Evolutionary conservation across 805 yeast genomes (phyloP).

Genomic region (Kuraishia molischiana): DNA sequence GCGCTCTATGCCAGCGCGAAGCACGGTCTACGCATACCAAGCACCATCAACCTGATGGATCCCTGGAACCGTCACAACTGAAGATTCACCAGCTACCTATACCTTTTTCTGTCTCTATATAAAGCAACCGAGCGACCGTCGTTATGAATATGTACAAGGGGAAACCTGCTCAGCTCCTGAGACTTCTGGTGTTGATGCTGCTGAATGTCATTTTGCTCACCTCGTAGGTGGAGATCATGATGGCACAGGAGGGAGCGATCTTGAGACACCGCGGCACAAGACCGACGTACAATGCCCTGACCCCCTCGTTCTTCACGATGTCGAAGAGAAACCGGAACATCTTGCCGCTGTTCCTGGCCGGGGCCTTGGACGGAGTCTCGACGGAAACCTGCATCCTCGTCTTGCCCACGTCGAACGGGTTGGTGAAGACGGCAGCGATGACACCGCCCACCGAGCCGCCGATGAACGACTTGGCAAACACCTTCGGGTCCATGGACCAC

Average conservation of each 20-base stretch:
- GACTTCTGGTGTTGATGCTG: not conserved
- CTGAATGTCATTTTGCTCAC: conserved; percentile 58
- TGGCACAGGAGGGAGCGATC: conserved; percentile 96
- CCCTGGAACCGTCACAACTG: not conserved
- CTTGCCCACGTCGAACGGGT: conserved; percentile 96
- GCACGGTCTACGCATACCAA: not conserved
- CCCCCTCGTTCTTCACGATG: conserved; percentile 67
- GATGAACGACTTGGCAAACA: conserved; percentile 56
- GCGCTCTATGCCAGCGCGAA: not conserved
- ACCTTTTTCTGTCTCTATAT: no score
- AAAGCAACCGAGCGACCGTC: no score
- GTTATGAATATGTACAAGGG: no score
- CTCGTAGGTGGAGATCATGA: conserved; percentile 95
- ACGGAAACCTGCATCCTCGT: conserved; percentile 74
- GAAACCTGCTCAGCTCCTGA: not conserved
- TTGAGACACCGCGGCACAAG: conserved; percentile 78
- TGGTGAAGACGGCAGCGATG: conserved; percentile 77
- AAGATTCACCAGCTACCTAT: not conserved
- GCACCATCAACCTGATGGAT: not conserved
- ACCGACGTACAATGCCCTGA: conserved; percentile 81
- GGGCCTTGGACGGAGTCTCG: conserved; percentile 15
- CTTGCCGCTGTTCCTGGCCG: not conserved
- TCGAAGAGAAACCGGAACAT: conserved; percentile 60
- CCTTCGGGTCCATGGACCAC: conserved; percentile 14
- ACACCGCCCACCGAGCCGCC: conserved; percentile 82